Percentiles rank a stretch among this genome's conserved stretches.
These are phyloP conservation scores for Sugiyamaella valdiviana DNA, from an alignment of 805 yeast species.

Conservation along the genomic window DNA sequence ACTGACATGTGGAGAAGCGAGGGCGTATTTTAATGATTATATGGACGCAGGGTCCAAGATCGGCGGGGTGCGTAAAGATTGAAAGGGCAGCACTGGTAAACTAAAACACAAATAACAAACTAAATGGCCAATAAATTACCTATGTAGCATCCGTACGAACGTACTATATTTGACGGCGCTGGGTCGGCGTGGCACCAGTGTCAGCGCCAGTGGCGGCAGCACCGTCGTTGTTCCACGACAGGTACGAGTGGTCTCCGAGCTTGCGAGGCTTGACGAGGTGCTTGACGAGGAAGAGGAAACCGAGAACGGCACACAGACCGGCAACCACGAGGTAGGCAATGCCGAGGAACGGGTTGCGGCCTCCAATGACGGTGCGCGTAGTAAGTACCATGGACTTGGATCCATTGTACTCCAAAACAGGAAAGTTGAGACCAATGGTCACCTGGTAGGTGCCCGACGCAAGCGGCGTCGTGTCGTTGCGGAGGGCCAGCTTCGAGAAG, in stretches of 20 bases:
- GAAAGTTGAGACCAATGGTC: constrained; percentile 68
- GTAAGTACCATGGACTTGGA: constrained; percentile 75
- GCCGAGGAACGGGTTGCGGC: constrained; percentile 78
- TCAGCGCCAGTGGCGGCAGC: constrained; percentile 10
- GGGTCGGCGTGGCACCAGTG: neutral
- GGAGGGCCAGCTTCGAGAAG: constrained; percentile 75
- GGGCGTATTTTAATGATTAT: too few species aligned
- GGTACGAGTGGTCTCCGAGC: constrained; percentile 71
- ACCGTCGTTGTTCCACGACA: constrained; percentile 40
- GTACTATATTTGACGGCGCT: neutral
- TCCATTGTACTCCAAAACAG: constrained; percentile 82
- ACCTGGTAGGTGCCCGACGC: constrained; percentile 64
- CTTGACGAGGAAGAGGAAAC: constrained; percentile 68
- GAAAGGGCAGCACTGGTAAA: too few species aligned
- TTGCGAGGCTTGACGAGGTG: constrained; percentile 80
- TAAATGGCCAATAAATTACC: neutral
- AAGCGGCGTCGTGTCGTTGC: constrained; percentile 56
- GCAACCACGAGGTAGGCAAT: constrained; percentile 82
- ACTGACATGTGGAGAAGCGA: too few species aligned
- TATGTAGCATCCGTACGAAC: neutral
- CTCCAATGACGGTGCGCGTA: constrained; percentile 80
- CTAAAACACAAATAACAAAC: too few species aligned
- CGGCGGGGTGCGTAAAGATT: too few species aligned
- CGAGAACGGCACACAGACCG: constrained; percentile 63
- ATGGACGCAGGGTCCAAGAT: too few species aligned